Conservation (phyloP, 2,329 filamentous ascomycete species). For the Geoglossum cookeanum region DNA sequence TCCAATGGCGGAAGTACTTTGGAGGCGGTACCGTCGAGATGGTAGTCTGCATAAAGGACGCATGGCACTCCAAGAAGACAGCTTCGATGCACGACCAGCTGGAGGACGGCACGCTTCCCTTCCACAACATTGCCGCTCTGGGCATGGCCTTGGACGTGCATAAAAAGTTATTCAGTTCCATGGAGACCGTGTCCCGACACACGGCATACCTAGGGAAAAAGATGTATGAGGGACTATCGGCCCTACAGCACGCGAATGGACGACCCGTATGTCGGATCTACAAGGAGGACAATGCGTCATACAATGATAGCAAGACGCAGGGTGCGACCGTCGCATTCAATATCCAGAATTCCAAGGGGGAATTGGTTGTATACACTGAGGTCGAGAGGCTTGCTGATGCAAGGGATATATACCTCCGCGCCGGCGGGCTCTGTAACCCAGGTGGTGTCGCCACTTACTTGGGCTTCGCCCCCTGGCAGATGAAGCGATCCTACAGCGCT, state of each 20-base stretch:
- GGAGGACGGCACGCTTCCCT: conserved; percentile 80
- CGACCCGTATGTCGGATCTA: conserved; percentile 48
- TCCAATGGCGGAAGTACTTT: conserved; percentile 59
- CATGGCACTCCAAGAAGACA: conserved; percentile 66
- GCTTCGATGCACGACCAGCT: conserved; percentile 57
- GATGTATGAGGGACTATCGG: conserved; percentile 37
- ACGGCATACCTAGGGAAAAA: conserved; percentile 42
- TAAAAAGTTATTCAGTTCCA: conserved; percentile 46
- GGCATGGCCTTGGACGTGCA: conserved; percentile 56
- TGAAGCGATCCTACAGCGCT: conserved; percentile 65
- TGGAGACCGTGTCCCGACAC: conserved; percentile 51
- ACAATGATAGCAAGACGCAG: conserved; percentile 26
- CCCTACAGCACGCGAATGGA: conserved; percentile 51
- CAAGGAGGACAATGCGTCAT: conserved; percentile 21
- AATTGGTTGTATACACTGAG: conserved; percentile 64
- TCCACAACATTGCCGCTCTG: conserved; percentile 76
- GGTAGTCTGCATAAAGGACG: conserved; percentile 53
- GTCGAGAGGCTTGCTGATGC: conserved; percentile 71
- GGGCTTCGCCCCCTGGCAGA: conserved; percentile 58
- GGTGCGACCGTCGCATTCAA: conserved; percentile 80
- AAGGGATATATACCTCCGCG: conserved; percentile 65
- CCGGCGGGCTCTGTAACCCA: conserved; percentile 80
- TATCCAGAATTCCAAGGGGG: conserved; percentile 44
- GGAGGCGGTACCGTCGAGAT: conserved; percentile 89
- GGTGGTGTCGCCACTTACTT: conserved; percentile 62